phyloP scores from a whole-genome alignment of 495 filamentous ascomycete genomes.

The Podospora anserina region DNA sequence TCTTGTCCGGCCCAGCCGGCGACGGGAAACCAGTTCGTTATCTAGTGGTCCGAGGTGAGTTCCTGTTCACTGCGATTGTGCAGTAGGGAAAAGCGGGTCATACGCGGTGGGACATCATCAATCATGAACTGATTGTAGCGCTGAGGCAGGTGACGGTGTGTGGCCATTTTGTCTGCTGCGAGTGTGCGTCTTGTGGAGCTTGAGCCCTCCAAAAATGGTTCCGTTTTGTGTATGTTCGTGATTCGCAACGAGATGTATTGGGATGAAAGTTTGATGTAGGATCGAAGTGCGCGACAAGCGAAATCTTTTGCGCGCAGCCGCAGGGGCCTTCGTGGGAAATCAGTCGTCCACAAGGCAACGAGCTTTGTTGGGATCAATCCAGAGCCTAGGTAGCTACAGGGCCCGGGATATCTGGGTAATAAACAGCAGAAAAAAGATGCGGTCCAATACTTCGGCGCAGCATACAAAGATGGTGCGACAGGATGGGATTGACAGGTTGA shows the following conservation, averaged over 20 bases:
- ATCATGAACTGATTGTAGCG: slow-evolving; percentile 74
- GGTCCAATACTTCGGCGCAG: slow-evolving; percentile 4
- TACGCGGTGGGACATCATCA: slow-evolving; percentile 66
- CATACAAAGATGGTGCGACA: slow-evolving; percentile 6
- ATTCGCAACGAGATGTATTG: neutral
- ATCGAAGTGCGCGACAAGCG: slow-evolving; percentile 19
- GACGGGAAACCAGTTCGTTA: slow-evolving; percentile 75
- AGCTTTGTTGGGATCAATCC: slow-evolving; percentile 1
- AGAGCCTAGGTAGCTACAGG: neutral
- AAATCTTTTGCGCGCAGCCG: slow-evolving; percentile 36
- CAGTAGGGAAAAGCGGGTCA: slow-evolving; percentile 18
- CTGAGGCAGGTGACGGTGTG: slow-evolving; percentile 61
- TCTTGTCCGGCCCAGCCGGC: slow-evolving; percentile 88
- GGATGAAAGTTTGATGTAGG: neutral
- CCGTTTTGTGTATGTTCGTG: neutral
- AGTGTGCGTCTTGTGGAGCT: neutral
- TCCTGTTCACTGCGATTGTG: slow-evolving; percentile 33
- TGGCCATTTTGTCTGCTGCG: slow-evolving; percentile 48
- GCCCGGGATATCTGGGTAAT: neutral
- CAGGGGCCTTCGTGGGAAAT: slow-evolving; percentile 15
- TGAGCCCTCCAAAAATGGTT: neutral
- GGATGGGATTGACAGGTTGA: neutral
- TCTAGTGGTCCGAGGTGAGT: slow-evolving; percentile 50
- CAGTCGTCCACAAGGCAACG: slow-evolving; percentile 1
- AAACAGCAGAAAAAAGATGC: neutral